Base-by-base conservation (phyloP, 148 eudicot genomes). In the Rhododendron ovatum region DNA sequence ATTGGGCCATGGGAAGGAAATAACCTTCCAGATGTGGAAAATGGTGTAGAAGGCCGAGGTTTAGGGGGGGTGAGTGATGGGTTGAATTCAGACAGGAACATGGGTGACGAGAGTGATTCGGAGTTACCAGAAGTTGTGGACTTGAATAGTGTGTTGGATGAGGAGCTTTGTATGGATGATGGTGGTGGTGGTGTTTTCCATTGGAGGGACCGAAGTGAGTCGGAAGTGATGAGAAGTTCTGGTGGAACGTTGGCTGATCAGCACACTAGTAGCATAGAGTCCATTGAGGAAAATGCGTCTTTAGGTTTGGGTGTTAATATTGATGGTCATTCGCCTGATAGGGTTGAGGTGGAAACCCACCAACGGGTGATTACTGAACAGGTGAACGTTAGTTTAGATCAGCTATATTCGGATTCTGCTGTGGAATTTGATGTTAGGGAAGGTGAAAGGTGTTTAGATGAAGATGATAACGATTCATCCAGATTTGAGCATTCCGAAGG, bases 401-500 rank as follows among this genome's bases (percentile, higher is more conserved):
- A 69, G 48, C 63, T 78, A 82, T 45, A n/a, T 67, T 7, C 74
- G 12, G 84, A 74, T 57, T 73, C 67, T 65, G 79, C 50, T 55
- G 43, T 41, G 47, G 89, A 84, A 57, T 50, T 18, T 76, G 94
- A 86, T 78, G 87, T 69, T 35, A 84, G 57, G 82, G 93, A 92
- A 81, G 86, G 85, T 87, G 93, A 87, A 90, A 89, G 90, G 84
- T 89, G 90, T 78, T 90, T 84, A 24, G 93, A 94, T 84, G 90
- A 87, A 84, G 90, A 87, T 83, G 94, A 88, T 82, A 92, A 93
- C 35, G 78, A 88, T 41, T 95, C 92, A 74, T 93, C 95, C 13
- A 89, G 93, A 90, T 85, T 86, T 91, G 98, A 92, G 67, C 95
- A 93, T 85, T 97, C 98, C 7, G 99, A 97, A 65, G 98, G 95